These are phyloP conservation scores for Psilocybe subaeruginosa DNA, from an alignment of 768 basidiomycete species.

Conservation along the genomic window DNA sequence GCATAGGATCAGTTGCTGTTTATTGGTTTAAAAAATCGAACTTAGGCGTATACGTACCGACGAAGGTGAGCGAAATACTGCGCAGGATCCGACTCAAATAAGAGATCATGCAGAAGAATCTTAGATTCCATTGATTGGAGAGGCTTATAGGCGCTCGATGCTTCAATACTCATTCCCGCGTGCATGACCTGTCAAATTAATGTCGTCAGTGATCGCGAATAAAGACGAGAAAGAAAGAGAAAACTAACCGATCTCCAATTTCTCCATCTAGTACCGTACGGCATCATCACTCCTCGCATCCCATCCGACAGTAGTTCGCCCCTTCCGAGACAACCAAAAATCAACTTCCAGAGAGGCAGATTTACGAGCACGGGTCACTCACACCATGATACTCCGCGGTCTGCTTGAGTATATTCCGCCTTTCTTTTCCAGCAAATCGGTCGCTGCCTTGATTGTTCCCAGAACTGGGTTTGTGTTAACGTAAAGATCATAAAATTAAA, in stretches of 20 bases:
- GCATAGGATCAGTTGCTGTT: background rate
- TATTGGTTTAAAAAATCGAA: background rate
- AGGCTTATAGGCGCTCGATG: constrained; percentile 24
- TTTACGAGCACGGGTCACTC: background rate
- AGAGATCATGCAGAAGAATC: constrained; percentile 24
- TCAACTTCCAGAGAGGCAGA: background rate
- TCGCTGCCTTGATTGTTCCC: constrained; percentile 31
- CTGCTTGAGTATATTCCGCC: constrained; percentile 37
- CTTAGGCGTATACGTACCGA: constrained; percentile 15
- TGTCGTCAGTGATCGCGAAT: too few relatives aligned
- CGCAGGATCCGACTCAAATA: constrained; percentile 15
- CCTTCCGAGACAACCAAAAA: constrained; percentile 2
- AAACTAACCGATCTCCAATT: constrained; percentile 34
- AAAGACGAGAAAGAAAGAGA: background rate
- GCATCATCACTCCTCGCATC: constrained; percentile 35
- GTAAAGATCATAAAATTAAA: too few relatives aligned
- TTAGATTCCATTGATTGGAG: constrained; percentile 26
- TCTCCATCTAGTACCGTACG: constrained; percentile 32
- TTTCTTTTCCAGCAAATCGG: constrained; percentile 34
- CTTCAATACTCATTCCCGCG: constrained; percentile 27
- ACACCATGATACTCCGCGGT: constrained; percentile 34
- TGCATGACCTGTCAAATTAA: constrained; percentile 25
- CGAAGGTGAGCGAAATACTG: constrained; percentile 19
- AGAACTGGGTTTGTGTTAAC: constrained; percentile 1
- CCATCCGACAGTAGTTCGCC: constrained; percentile 33